A percentile compares a stretch with the other conserved stretches of the same genome.
phyloP scores from a whole-genome alignment of 305 asterid genomes.

The Fraxinus greggii region DNA sequence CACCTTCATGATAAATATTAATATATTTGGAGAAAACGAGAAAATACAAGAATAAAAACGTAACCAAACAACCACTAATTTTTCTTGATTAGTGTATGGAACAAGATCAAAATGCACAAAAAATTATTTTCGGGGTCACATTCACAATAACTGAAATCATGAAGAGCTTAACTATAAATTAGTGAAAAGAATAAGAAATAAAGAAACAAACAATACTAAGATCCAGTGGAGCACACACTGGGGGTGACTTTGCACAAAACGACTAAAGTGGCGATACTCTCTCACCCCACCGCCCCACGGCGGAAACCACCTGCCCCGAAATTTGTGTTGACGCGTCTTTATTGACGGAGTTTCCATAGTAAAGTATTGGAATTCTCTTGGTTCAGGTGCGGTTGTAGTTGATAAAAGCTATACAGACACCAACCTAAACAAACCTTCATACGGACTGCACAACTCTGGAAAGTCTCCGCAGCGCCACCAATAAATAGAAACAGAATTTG shows the following conservation, averaged over 20 bases:
- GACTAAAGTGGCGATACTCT: slow-evolving; percentile 16
- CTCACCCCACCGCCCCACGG: background rate
- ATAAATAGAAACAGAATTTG: background rate
- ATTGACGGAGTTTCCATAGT: slow-evolving; percentile 21
- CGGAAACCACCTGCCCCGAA: background rate
- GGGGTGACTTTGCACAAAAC: slow-evolving; percentile 1
- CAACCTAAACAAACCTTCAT: background rate
- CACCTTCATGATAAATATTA: background rate
- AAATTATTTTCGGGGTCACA: background rate
- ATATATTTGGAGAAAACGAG: background rate
- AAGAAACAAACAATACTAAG: background rate
- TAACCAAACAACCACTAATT: background rate
- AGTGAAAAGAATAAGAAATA: background rate
- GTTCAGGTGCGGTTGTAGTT: background rate
- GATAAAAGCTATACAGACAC: background rate
- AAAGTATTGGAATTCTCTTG: background rate
- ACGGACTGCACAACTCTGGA: background rate
- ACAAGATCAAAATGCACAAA: background rate
- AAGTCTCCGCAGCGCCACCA: background rate
- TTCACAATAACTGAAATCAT: background rate
- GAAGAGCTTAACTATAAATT: background rate
- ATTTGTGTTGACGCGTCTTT: background rate
- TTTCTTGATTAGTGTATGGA: background rate
- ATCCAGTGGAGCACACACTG: background rate
- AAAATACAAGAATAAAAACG: background rate